These are phyloP conservation scores for Podila horticola DNA, from an alignment of 192 early-diverging fungal genomes.

Conservation along the genomic window DNA sequence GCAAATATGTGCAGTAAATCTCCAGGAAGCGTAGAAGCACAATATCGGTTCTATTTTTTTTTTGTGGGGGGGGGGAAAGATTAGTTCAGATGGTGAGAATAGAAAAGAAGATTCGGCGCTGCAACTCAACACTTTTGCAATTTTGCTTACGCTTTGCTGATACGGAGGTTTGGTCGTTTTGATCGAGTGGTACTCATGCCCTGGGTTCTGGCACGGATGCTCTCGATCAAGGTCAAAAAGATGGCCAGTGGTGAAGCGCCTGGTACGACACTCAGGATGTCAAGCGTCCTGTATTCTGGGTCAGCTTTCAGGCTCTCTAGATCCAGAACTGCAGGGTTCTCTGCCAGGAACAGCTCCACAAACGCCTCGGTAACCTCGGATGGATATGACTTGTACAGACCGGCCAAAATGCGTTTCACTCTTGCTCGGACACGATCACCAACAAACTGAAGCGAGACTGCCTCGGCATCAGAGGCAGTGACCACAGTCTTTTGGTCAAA, in stretches of 20 bases:
- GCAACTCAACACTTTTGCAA: background rate
- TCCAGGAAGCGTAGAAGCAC: constrained; percentile 72
- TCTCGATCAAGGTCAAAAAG: constrained; percentile 58
- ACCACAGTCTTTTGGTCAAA: constrained; percentile 45
- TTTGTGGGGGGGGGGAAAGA: background rate
- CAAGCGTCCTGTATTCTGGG: constrained; percentile 35
- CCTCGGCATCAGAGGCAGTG: constrained; percentile 14
- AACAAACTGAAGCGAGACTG: constrained; percentile 54
- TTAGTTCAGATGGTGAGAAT: background rate
- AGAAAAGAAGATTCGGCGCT: background rate
- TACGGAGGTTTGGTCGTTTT: constrained; percentile 52
- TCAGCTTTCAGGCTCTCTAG: constrained; percentile 48
- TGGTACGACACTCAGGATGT: constrained; percentile 30
- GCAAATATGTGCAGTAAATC: constrained; percentile 62
- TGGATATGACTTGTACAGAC: constrained; percentile 61
- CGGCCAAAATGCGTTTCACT: constrained; percentile 63
- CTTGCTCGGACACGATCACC: constrained; percentile 54
- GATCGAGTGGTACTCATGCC: constrained; percentile 41
- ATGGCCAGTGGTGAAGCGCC: constrained; percentile 32
- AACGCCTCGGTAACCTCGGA: constrained; percentile 70
- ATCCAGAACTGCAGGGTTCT: constrained; percentile 60
- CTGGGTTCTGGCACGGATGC: constrained; percentile 56
- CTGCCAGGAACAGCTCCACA: constrained; percentile 73
- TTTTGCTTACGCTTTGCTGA: constrained; percentile 65
- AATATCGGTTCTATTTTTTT: constrained; percentile 71